Evolutionary conservation across 768 basidiomycete genomes (phyloP).

Genomic region (Agaricus blazei): DNA sequence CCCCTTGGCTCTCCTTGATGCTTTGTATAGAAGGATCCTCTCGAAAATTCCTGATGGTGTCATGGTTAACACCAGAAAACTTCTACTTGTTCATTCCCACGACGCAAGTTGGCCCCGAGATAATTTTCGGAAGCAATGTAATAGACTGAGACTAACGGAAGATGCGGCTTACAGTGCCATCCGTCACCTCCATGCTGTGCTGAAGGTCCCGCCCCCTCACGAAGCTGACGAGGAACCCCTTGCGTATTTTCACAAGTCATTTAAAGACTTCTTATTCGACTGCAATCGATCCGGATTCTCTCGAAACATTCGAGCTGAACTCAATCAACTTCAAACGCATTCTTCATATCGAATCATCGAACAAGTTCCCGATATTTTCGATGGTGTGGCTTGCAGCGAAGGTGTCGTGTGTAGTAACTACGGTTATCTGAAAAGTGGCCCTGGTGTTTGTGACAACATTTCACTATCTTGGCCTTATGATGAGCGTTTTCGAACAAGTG

Average conservation of each 20-base stretch:
- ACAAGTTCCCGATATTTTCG: background rate
- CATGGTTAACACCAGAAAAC: background rate
- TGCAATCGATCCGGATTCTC: background rate
- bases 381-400: background rate
- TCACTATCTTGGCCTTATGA: too few relatives aligned
- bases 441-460: background rate
- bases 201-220: background rate
- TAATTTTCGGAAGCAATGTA: background rate
- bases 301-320: background rate
- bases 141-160: background rate
- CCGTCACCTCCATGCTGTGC: background rate
- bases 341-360: background rate
- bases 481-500: too few relatives aligned
- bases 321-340: background rate
- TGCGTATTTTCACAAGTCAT: background rate
- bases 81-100: background rate
- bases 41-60: background rate
- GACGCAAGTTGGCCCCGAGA: background rate
- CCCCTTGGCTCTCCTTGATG: background rate
- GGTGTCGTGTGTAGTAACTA: background rate
- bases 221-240: background rate
- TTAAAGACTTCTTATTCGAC: background rate
- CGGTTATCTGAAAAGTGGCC: background rate
- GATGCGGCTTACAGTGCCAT: background rate
- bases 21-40: background rate